Evolutionary conservation across 176 grass and related monocot species (phyloP), one percentile per base, ranked within the genome.

Genomic region (Microstegium vimineum): DNA sequence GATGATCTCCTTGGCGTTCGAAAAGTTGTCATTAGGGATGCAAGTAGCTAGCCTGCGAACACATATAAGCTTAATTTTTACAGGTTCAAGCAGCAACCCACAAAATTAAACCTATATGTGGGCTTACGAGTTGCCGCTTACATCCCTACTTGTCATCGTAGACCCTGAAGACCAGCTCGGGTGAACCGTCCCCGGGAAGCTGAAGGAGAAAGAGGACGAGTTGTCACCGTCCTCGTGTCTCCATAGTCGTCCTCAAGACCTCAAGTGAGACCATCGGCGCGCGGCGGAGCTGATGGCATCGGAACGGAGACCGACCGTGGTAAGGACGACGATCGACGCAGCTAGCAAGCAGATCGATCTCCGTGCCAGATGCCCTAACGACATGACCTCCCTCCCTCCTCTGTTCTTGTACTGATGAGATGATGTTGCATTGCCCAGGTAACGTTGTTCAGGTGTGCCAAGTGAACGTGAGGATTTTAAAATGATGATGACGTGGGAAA

Each of bases 61-160:
- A n/a, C n/a, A n/a, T n/a, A n/a, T n/a, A n/a, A n/a, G n/a, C n/a
- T n/a, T n/a, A n/a, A n/a, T n/a, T n/a, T n/a, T n/a, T n/a, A n/a
- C n/a, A n/a, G n/a, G n/a, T n/a, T n/a, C n/a, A n/a, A n/a, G n/a
- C n/a, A n/a, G n/a, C n/a, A n/a, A n/a, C n/a, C n/a, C n/a, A n/a
- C n/a, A n/a, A n/a, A n/a, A n/a, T n/a, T n/a, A n/a, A n/a, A n/a
- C n/a, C n/a, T n/a, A n/a, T n/a, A n/a, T n/a, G n/a, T 25, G 86
- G 86, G 73, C 90, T n/a, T n/a, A n/a, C n/a, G n/a, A n/a, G n/a
- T n/a, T n/a, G n/a, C n/a, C n/a, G n/a, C n/a, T n/a, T n/a, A n/a
- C n/a, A n/a, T n/a, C n/a, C n/a, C n/a, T n/a, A 88, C 11, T 18
- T 82, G 43, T 75, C 73, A n/a, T 81, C 81, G 86, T 88, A 91